These are phyloP conservation scores for Crepidotus variabilis DNA, from an alignment of 768 basidiomycete species.

Conservation along the genomic window DNA sequence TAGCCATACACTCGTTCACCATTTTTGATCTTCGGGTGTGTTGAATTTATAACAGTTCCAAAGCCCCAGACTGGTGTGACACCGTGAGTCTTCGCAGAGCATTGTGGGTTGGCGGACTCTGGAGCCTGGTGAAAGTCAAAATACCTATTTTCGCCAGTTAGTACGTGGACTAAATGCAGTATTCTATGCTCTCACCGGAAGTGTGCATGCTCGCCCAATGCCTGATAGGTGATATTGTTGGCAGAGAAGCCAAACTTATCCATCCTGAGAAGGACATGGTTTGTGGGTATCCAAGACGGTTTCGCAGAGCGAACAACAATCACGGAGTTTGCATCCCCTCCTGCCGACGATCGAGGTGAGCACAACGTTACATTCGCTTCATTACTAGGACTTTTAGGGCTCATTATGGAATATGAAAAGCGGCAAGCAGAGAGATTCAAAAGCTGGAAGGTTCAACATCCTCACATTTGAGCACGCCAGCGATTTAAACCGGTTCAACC, in stretches of 20 bases:
- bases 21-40: constrained; percentile 39
- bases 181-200: constrained; percentile 32
- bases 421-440: not conserved
- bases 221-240: constrained; percentile 71
- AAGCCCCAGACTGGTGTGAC: constrained; percentile 75
- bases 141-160: constrained; percentile 37
- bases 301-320: constrained; percentile 18
- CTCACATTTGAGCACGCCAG: no score
- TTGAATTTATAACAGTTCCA: constrained; percentile 50
- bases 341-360: constrained; percentile 26
- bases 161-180: not conserved
- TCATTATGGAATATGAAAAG: not conserved
- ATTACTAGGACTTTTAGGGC: not conserved
- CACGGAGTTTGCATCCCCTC: constrained; percentile 18
- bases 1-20: constrained; percentile 68
- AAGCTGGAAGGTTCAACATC: not conserved
- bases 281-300: constrained; percentile 25
- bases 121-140: constrained; percentile 64
- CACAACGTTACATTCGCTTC: constrained; percentile 12
- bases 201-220: constrained; percentile 45
- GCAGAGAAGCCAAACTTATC: constrained; percentile 71
- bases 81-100: constrained; percentile 49
- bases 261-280: constrained; percentile 53
- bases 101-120: constrained; percentile 13
- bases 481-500: no score